Evolutionary conservation across 2,329 filamentous ascomycete genomes (phyloP).

Genomic region (Beauveria pseudobassiana): DNA sequence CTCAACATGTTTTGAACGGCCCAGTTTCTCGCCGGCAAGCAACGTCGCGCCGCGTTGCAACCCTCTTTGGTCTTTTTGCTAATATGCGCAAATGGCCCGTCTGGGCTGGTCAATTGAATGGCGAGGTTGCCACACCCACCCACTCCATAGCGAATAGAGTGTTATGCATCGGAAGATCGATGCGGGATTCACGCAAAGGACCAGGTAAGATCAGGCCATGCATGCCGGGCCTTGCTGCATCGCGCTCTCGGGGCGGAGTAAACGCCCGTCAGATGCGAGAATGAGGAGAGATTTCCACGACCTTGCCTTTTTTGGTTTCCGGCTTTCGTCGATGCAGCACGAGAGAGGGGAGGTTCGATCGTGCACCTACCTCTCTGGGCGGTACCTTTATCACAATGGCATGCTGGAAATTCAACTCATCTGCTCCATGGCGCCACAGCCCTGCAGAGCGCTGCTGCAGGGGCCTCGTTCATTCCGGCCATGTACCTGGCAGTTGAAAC

Average conservation of each 20-base stretch:
- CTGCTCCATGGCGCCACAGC: not conserved
- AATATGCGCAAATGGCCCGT: too few species aligned
- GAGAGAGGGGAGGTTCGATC: not conserved
- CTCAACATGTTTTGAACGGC: too few species aligned
- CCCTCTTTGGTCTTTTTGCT: too few species aligned
- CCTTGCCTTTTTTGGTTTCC: not conserved
- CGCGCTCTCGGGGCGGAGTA: not conserved
- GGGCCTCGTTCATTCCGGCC: not conserved
- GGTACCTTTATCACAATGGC: not conserved
- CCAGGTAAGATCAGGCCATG: constrained; percentile 8
- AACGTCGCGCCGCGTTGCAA: too few species aligned
- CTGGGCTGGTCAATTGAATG: too few species aligned
- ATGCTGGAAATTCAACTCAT: not conserved
- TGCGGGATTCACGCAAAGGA: constrained; percentile 1
- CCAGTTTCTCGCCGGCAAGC: too few species aligned
- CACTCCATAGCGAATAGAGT: not conserved
- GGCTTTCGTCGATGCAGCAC: not conserved
- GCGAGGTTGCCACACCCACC: not conserved
- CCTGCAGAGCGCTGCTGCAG: not conserved
- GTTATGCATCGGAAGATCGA: constrained; percentile 9
- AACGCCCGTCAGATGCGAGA: not conserved
- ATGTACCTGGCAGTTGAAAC: not conserved
- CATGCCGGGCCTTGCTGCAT: not conserved
- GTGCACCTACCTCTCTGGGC: not conserved
- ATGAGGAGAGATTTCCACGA: not conserved